Evolutionary conservation across 2,329 filamentous ascomycete genomes (phyloP).

Genomic region (Epicoccum sorghinum): DNA sequence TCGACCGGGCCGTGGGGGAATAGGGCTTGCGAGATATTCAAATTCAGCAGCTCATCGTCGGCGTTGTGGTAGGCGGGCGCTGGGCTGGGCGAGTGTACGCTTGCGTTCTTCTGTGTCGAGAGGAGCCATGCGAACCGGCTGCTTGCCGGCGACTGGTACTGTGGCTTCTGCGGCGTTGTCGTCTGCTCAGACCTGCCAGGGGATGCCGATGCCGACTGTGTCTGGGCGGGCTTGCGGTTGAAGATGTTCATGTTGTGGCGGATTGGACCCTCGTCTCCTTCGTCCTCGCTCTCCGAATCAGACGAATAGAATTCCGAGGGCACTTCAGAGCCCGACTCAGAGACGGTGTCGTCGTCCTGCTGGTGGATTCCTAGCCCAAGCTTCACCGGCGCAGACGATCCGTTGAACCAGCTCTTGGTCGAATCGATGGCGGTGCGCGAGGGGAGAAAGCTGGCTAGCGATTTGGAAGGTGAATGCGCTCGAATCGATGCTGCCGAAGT

Average conservation of each 20-base stretch:
- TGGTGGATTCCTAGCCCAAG: conserved; percentile 44
- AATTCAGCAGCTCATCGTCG: conserved; percentile 58
- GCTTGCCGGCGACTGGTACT: conserved; percentile 31
- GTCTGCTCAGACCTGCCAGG: conserved; percentile 25
- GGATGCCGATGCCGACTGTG: conserved; percentile 29
- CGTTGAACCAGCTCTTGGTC: conserved; percentile 59
- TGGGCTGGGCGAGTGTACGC: conserved; percentile 28
- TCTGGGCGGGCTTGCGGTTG: conserved; percentile 38
- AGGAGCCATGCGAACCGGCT: conserved; percentile 48
- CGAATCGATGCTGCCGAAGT: conserved; percentile 46
- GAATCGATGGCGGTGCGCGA: conserved; percentile 40
- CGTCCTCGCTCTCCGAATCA: conserved; percentile 20
- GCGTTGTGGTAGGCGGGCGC: conserved; percentile 46
- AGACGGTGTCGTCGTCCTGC: conserved; percentile 38
- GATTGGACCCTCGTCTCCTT: conserved; percentile 21
- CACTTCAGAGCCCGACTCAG: conserved; percentile 30
- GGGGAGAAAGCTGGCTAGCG: conserved; percentile 48
- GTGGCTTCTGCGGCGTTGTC: conserved; percentile 26
- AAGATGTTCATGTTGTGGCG: conserved; percentile 43
- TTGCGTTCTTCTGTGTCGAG: conserved; percentile 42
- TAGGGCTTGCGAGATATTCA: conserved; percentile 61
- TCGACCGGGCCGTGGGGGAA: conserved; percentile 59
- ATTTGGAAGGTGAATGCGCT: conserved; percentile 47
- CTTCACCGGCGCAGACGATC: conserved; percentile 57
- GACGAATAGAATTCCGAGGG: conserved; percentile 34